phyloP scores from a whole-genome alignment of 306 rosid species.

The Corylus americana region DNA sequence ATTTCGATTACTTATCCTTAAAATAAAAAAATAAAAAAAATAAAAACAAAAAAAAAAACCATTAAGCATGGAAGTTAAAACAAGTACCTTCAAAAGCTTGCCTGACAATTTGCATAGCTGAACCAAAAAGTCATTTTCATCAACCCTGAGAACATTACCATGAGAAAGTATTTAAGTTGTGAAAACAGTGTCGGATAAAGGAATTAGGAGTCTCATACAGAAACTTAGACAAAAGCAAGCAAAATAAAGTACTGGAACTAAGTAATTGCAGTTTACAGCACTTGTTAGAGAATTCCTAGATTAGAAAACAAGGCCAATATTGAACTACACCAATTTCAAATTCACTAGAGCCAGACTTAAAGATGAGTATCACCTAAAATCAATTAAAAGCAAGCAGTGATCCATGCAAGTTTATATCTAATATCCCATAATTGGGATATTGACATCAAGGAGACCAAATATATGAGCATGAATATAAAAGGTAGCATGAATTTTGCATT shows the following conservation, averaged over 20 bases:
- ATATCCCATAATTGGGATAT: neutral
- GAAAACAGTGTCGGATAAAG: neutral
- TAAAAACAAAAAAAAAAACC: neutral
- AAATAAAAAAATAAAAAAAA: too few relatives aligned
- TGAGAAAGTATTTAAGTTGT: conserved; percentile 2
- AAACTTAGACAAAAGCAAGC: neutral
- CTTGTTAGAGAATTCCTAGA: neutral
- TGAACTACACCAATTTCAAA: neutral
- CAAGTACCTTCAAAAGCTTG: conserved; percentile 72
- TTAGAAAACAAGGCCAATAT: neutral
- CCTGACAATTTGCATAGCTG: conserved; percentile 80
- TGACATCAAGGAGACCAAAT: neutral
- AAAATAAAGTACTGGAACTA: neutral
- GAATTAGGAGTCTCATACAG: neutral
- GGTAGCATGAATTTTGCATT: neutral
- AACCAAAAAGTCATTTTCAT: conserved; percentile 80
- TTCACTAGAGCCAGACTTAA: neutral
- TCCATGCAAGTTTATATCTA: neutral
- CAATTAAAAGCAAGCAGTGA: neutral
- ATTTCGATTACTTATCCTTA: too few relatives aligned
- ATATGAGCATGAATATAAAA: neutral
- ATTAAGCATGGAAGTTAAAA: neutral
- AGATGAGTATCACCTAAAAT: neutral
- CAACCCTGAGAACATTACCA: conserved; percentile 52
- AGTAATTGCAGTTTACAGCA: neutral